Percentiles rank a stretch among this genome's conserved stretches.
These are phyloP conservation scores for Rubroshorea leprosula DNA, from an alignment of 345 rosid species.

Conservation along the genomic window DNA sequence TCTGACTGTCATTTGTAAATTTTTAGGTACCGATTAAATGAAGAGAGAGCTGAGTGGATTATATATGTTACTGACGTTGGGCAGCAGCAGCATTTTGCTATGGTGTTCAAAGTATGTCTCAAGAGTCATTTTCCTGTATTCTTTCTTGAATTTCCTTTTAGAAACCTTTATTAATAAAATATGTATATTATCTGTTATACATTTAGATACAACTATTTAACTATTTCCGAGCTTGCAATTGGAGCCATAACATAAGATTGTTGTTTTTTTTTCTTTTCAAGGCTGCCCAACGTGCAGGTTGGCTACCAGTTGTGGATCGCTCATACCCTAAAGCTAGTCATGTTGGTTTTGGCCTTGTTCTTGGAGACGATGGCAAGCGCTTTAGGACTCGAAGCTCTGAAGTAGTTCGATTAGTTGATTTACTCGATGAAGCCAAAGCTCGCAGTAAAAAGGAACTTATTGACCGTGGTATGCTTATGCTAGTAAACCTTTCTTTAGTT, in stretches of 20 bases:
- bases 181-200: background rate
- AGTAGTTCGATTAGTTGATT: constrained; percentile 89
- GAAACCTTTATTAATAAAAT: background rate
- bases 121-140: background rate
- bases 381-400: constrained; percentile 82
- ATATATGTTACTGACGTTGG: constrained; percentile 96
- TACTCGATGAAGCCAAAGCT: constrained; percentile 89
- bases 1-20: constrained; percentile 6
- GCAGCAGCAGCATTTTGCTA: constrained; percentile 88
- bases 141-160: constrained; percentile 6
- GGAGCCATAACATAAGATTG: constrained; percentile 9
- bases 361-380: constrained; percentile 90
- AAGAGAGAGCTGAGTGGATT: constrained; percentile 95
- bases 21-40: constrained; percentile 83
- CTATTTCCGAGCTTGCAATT: background rate
- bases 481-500: no score
- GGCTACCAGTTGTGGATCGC: constrained; percentile 63
- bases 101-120: constrained; percentile 75
- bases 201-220: background rate
- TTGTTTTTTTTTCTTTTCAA: constrained; percentile 26
- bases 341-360: constrained; percentile 94
- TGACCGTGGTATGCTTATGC: constrained; percentile 65
- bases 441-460: constrained; percentile 71
- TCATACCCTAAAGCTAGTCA: constrained; percentile 66
- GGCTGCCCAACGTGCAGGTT: constrained; percentile 88